Percentiles rank a stretch among this genome's conserved stretches.
Evolutionary conservation across 163 green algal species (phyloP).

Genomic region (Smithsoniella earleae): DNA sequence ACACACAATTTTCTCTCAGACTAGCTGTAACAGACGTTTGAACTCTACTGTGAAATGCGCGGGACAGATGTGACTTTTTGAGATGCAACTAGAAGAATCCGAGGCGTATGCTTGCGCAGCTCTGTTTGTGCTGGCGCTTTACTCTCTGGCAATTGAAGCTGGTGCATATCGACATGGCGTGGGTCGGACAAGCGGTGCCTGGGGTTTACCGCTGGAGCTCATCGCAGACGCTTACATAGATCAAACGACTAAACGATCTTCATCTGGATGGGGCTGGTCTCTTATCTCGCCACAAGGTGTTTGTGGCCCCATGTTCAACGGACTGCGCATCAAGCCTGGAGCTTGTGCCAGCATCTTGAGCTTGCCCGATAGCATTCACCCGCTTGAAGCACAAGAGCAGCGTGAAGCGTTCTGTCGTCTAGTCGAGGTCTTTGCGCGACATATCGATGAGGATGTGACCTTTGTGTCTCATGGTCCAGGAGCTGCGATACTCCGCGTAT

Average conservation of each 20-base stretch:
- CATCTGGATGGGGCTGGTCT: conserved; percentile 16
- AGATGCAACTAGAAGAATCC: background rate
- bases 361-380: conserved; percentile 2
- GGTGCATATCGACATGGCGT: background rate
- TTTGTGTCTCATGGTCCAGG: no score
- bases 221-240: conserved; percentile 10
- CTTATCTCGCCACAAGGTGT: background rate
- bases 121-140: conserved; percentile 7
- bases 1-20: no score
- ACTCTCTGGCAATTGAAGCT: background rate
- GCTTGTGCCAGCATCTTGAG: conserved; percentile 3
- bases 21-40: no score
- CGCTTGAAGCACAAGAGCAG: background rate
- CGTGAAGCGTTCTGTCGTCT: background rate
- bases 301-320: background rate
- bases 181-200: background rate
- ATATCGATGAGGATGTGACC: no score
- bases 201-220: background rate
- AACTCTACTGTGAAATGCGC: background rate
- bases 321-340: background rate
- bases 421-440: background rate
- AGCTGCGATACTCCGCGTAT: no score
- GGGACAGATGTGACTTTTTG: no score
- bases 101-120: conserved; percentile 7
- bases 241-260: background rate